These are phyloP conservation scores for Kwoniella sp. DNA, from an alignment of 768 basidiomycete species.

Conservation along the genomic window DNA sequence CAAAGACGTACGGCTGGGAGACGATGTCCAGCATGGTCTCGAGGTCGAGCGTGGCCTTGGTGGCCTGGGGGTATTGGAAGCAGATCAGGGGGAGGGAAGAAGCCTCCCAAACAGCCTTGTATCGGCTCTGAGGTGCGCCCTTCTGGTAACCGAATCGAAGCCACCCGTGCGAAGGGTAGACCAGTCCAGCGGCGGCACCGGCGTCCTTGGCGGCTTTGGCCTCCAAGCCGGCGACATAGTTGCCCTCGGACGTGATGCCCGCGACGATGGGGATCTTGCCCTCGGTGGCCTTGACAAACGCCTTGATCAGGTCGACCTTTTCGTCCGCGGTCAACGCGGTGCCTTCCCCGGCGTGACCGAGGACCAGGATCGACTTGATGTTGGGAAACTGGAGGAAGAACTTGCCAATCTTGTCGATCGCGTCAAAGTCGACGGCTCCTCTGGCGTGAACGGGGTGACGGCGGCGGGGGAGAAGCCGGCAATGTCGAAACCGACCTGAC, in stretches of 20 bases:
- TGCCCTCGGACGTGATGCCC: constrained; percentile 18
- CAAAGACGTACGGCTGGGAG: constrained; percentile 14
- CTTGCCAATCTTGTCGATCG: constrained; percentile 16
- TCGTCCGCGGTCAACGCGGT: constrained; percentile 17
- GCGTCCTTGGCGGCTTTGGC: constrained; percentile 18
- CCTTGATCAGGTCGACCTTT: constrained; percentile 11
- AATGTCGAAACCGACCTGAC: constrained; percentile 11
- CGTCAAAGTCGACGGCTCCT: constrained; percentile 20
- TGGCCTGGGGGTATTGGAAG: constrained; percentile 19
- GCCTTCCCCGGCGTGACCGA: constrained; percentile 23
- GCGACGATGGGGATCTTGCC: constrained; percentile 16
- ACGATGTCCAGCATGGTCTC: constrained; percentile 19
- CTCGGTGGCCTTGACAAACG: constrained; percentile 18
- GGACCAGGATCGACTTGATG: constrained; percentile 15
- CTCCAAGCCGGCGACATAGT: constrained; percentile 19
- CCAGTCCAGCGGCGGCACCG: constrained; percentile 15
- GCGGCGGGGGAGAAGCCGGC: constrained; percentile 12
- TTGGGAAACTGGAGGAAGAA: constrained; percentile 3
- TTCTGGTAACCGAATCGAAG: constrained; percentile 21
- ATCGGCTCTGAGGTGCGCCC: constrained; percentile 18
- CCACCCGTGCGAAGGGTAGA: constrained; percentile 24
- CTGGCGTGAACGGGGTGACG: constrained; percentile 18
- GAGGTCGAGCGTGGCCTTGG: constrained; percentile 17
- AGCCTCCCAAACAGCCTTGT: constrained; percentile 13
- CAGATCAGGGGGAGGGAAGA: constrained; percentile 16